Conservation (phyloP, 1,284 basidiomycete genomes). For the Termitomyces sp. region DNA sequence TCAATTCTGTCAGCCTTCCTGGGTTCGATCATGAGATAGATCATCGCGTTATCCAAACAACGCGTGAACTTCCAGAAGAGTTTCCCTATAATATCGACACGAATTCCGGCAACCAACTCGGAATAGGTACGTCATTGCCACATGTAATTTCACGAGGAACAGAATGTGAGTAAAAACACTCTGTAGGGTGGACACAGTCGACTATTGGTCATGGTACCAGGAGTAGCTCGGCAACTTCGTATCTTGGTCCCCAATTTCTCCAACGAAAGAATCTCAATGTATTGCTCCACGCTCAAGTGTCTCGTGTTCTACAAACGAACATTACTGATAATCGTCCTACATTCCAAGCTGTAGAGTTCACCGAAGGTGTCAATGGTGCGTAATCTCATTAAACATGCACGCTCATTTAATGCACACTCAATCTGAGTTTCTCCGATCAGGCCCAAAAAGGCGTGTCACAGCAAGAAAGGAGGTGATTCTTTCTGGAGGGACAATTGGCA, state of each 20-base stretch:
- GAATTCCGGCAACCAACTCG: conserved; percentile 23
- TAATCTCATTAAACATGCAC: not conserved
- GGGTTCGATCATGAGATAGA: not conserved
- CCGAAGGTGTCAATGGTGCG: not conserved
- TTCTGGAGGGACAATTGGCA: conserved; percentile 26
- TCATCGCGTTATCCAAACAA: conserved; percentile 14
- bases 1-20: conserved; percentile 1
- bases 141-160: not conserved
- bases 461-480: conserved; percentile 29
- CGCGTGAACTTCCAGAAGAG: conserved; percentile 9
- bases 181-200: conserved; percentile 22
- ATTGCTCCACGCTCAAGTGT: not conserved
- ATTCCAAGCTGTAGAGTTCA: not conserved
- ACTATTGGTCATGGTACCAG: conserved; percentile 19
- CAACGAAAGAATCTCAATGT: not conserved
- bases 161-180: not conserved
- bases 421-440: not conserved
- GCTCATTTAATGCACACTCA: too few relatives aligned
- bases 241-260: conserved; percentile 9
- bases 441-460: conserved; percentile 1
- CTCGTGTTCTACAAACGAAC: not conserved
- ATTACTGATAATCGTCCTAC: not conserved
- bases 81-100: conserved; percentile 24
- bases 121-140: conserved; percentile 14
- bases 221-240: conserved; percentile 22